Conservation (phyloP, 2,329 filamentous ascomycete genomes). For the Phaeosphaeria sp. region DNA sequence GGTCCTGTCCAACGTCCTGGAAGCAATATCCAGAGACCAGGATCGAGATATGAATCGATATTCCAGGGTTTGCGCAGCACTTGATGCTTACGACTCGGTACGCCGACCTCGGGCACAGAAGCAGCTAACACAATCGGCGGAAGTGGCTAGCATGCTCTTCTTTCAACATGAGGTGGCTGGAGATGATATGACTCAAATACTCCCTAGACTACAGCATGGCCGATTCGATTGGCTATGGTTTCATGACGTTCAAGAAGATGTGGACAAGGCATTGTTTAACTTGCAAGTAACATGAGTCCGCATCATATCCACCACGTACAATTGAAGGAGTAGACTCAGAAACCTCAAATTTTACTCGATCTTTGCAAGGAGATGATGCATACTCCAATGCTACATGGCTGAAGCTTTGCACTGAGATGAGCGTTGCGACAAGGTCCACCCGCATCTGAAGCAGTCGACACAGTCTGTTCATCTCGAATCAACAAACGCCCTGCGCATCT, state of each 20-base stretch:
- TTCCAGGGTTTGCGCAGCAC: conserved; percentile 9
- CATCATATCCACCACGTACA: no score
- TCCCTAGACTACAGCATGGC: not conserved
- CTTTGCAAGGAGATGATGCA: no score
- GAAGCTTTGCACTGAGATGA: no score
- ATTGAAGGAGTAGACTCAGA: no score
- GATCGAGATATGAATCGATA: not conserved
- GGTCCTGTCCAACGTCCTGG: conserved; percentile 24
- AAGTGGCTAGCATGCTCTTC: conserved; percentile 5
- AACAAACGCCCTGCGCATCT: not conserved
- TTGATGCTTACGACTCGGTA: conserved; percentile 26
- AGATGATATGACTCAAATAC: conserved; percentile 15
- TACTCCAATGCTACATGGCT: no score
- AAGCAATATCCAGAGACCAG: not conserved
- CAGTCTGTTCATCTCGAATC: not conserved
- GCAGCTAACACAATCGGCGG: conserved; percentile 6
- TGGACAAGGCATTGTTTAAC: not conserved
- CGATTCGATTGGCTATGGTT: conserved; percentile 29
- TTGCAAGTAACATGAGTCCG: not conserved
- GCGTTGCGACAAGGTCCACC: not conserved
- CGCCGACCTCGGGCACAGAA: conserved; percentile 25
- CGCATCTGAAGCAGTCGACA: not conserved
- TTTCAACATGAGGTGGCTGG: conserved; percentile 14
- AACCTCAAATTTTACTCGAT: no score
- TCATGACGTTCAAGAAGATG: conserved; percentile 23